Base-by-base conservation (phyloP, 2,329 filamentous ascomycete genomes). In the Cladophialophora yegresii region DNA sequence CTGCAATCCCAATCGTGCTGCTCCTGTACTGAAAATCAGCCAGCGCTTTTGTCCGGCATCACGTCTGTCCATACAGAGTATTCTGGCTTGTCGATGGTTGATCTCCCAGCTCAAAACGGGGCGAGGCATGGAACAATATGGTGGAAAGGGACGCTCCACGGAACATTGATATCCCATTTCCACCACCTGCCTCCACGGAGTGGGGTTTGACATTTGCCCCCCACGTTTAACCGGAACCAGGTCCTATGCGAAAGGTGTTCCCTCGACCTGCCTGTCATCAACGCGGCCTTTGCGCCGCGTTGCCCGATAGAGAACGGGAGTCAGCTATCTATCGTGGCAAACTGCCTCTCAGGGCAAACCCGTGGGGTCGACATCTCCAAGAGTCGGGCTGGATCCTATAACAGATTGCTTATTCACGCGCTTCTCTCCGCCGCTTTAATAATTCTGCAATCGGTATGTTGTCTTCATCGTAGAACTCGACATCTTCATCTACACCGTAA, bases 401-500 rank as follows among this genome's bases (percentile, higher is more conserved):
- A 54, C 49, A 61, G 26, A 23, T 16, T 16, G 28, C 32, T 6
- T 36, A n/a, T 58, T 40, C 32, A 36, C 56, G 55, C 55, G 53
- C 10, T 58, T 73, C 69, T 61, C 68, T 69, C 49, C 77, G 74
- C 62, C 77, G 75, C 58, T 75, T 73, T 60, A 87, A 75, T 12
- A 88, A 72, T 65, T 85, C 78, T 4, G 80, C 81, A 56, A 89
- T 73, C 1, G 86, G 86, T 13, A 87, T 72, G 70, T 87, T 82
- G 65, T 88, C 86, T 62, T 85, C 68, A 67, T 87, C 85, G 69
- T 86, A 87, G 63, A 87, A 87, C 67, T 88, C 86, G 1, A 81
- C 80, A 32, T 86, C 84, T 72, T 88, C 86, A 70, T 88, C 86
- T 3, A 89, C 84, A 0, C 86, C 86, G 72, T 87, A 89, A 68